Evolutionary conservation across 78 protist species (phyloP).

Genomic region (Protostelium mycophagum): DNA sequence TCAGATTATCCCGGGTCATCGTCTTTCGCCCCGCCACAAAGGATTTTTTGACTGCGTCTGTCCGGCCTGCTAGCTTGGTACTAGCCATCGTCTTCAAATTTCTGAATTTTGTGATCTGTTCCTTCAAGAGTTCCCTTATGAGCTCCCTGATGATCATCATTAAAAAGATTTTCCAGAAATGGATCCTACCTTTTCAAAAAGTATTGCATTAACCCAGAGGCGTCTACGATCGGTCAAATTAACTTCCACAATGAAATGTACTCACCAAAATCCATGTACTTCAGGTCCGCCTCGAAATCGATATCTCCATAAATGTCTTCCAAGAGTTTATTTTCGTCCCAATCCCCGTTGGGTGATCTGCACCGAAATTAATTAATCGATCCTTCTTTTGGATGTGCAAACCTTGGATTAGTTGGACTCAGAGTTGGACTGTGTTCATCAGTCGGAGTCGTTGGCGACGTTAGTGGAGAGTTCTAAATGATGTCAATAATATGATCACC

Average conservation of each 20-base stretch:
- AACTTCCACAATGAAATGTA: neutral
- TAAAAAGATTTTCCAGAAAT: neutral
- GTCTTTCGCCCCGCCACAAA: neutral
- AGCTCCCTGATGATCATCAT: neutral
- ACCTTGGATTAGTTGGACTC: too few relatives aligned
- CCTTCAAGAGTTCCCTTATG: neutral
- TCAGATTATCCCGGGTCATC: neutral
- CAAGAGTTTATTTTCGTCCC: neutral
- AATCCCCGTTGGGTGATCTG: neutral
- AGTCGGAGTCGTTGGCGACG: too few relatives aligned
- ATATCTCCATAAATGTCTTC: neutral
- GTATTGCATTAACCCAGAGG: neutral
- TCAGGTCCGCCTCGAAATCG: neutral
- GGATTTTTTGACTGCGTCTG: neutral
- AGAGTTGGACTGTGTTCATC: too few relatives aligned
- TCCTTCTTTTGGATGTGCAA: too few relatives aligned
- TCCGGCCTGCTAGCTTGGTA: too few relatives aligned
- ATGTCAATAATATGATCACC: too few relatives aligned
- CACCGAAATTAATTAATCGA: too few relatives aligned
- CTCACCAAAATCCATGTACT: neutral
- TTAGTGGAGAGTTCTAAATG: too few relatives aligned
- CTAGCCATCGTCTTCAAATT: neutral
- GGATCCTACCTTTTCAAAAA: neutral
- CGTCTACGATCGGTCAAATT: neutral
- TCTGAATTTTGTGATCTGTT: neutral